Evolutionary conservation across 1,139 yeast species (phyloP), one percentile per base, ranked within the genome.

Genomic region (Debaryomyces coudertii): DNA sequence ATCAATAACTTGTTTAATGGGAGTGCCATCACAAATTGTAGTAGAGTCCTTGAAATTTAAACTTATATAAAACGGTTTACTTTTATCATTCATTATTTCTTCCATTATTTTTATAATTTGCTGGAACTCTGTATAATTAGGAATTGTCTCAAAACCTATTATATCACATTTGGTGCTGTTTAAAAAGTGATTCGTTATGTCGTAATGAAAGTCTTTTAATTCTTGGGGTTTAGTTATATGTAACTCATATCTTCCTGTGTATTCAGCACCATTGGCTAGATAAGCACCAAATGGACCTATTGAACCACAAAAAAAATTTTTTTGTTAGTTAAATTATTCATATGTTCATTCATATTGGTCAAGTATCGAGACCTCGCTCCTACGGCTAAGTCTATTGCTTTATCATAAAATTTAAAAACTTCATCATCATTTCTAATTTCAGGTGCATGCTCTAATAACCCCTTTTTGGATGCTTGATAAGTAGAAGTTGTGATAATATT

Each of bases 221-320:
- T 63, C 63, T 2, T 57, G 16, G 4, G 24, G 60, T 22, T 56
- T 55, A 1, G 63, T 48, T 0, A 63, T 60, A 31, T 31, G 23
- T 6, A 58, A 66, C 12, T 63, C 66, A 55, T 86, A 86, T 29
- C 76, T 68, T 0, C 92, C 92, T 2, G 84, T 81, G 56, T 83
- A 86, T 55, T 86, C 93, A 1, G 83, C 72, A 0, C 90, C 90
- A 52, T 82, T 75, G 22, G 84, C 81, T 35, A 84, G 60, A 51
- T 62, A 80, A 0, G 89, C 85, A 1, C 90, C 92, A 57, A 80
- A 86, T 0, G 93, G 90, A 0, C 92, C 93, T n/a, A 85, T 60
- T 7, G 87, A 79, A 0, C 85, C 90, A 7, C 79, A 79, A 5
- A 83, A 33, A 50, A 54, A 2, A 58, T 57, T n/a, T 33, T 28